Base-by-base conservation (phyloP, 768 basidiomycete species). In the Porpolomopsis calyptriformis region DNA sequence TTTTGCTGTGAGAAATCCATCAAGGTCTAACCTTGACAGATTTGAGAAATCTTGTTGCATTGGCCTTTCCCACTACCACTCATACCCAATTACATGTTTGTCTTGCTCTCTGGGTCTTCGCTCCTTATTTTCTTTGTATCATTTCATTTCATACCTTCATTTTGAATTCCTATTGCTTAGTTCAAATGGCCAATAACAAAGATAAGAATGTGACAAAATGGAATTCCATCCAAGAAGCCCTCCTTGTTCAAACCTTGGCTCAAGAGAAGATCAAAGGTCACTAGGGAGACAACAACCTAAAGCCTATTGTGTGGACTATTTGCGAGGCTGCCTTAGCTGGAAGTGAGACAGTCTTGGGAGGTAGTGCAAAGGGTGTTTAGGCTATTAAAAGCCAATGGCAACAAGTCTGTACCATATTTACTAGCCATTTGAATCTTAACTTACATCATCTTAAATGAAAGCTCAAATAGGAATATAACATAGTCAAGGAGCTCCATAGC, bases 211-310 rank as follows among this genome's bases (percentile, higher is more conserved):
- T 7, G 16, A 35, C 27, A 20, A 39, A 33, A n/a, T 49, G 48
- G 48, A 27, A 18, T 37, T 19, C 48, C 14, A 26, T 23, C 10
- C 3, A 49, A 8, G 43, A 44, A 44, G 43, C 43, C 9, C 9
- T 19, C 25, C 31, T 44, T 10, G 31, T 44, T 4, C 12, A 44
- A 29, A 19, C n/a, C 16, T 26, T 44, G 9, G 9, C 22, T n/a
- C 9, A 31, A 22, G 43, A 44, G 22, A 44, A 44, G 22, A 5
- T 4, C 5, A 27, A 44, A 23, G 43, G 25, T 4, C 4, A 44
- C 31, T 44, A 26, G 43, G 43, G 43, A 29, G 43, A 39, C 16
- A 39, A 39, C 16, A 39, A 39, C 37, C 37, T 16, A 7, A 39
- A 39, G 16, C 37, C 37, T 7, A 22, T 16, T 16, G 37, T 16